Evolutionary conservation across 257 asterid species (phyloP).

Genomic region (Gentiana macrophylla): DNA sequence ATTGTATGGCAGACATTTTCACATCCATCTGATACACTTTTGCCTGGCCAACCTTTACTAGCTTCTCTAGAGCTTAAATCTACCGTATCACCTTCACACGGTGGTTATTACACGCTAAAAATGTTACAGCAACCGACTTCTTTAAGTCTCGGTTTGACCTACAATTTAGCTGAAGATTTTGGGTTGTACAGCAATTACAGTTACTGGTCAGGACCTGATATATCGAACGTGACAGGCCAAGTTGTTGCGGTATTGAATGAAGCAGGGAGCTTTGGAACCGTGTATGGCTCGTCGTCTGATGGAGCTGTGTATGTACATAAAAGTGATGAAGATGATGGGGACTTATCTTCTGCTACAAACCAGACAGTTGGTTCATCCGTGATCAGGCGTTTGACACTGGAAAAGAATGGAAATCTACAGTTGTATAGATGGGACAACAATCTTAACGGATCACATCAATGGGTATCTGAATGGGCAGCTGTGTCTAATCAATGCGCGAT

Average conservation of each 20-base stretch:
- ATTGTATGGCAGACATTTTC: slow-evolving; percentile 71
- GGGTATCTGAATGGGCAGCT: slow-evolving; percentile 96
- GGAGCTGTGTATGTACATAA: slow-evolving; percentile 79
- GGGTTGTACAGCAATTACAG: slow-evolving; percentile 35
- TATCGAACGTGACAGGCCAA: slow-evolving; percentile 68
- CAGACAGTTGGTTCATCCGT: slow-evolving; percentile 32
- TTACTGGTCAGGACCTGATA: slow-evolving; percentile 82
- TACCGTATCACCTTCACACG: slow-evolving; percentile 29
- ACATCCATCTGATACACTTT: slow-evolving; percentile 74
- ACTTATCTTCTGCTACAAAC: slow-evolving; percentile 35
- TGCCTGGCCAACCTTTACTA: slow-evolving; percentile 72
- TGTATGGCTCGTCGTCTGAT: slow-evolving; percentile 54
- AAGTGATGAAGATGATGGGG: slow-evolving; percentile 52
- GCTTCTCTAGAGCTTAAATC: slow-evolving; percentile 54
- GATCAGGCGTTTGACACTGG: slow-evolving; percentile 46
- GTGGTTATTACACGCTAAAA: slow-evolving; percentile 67
- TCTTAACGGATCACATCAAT: slow-evolving; percentile 65
- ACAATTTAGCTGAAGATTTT: slow-evolving; percentile 38
- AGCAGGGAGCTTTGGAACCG: slow-evolving; percentile 72
- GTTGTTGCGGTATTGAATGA: slow-evolving; percentile 56
- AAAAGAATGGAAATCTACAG: slow-evolving; percentile 66
- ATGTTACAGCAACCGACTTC: slow-evolving; percentile 80
- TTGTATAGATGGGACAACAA: slow-evolving; percentile 74
- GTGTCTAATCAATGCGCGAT: slow-evolving; percentile 74
- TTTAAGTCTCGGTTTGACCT: slow-evolving; percentile 56